Evolutionary conservation across 371 early-diverging fungal species (phyloP).

Genomic region (Rhizomucor pusillus): DNA sequence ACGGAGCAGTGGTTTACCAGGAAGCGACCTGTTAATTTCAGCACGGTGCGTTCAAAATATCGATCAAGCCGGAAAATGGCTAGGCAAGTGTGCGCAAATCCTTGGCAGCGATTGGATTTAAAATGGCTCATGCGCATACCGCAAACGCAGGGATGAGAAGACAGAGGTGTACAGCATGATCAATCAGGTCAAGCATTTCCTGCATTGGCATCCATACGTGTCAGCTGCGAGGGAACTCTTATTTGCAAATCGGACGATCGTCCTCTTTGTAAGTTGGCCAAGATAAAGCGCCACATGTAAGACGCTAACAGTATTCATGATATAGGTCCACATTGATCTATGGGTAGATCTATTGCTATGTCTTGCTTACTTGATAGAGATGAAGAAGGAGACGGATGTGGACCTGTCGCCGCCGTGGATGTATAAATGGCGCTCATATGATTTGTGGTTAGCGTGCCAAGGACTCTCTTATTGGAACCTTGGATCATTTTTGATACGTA

Average conservation of each 20-base stretch:
- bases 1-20: constrained; percentile 21
- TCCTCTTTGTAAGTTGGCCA: constrained; percentile 18
- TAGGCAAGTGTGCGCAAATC: constrained; percentile 21
- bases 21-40: constrained; percentile 21
- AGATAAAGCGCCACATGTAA: not conserved
- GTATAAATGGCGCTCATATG: constrained; percentile 54
- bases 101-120: no score
- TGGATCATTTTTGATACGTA: constrained; percentile 44
- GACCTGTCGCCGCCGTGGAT: constrained; percentile 55
- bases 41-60: constrained; percentile 33
- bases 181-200: constrained; percentile 12
- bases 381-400: constrained; percentile 53
- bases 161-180: constrained; percentile 17
- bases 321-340: constrained; percentile 55
- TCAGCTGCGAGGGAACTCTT: constrained; percentile 5
- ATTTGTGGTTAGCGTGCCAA: constrained; percentile 52
- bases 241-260: constrained; percentile 20
- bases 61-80: constrained; percentile 27
- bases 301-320: no score
- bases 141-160: constrained; percentile 17
- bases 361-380: constrained; percentile 63
- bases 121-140: not conserved
- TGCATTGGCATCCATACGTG: constrained; percentile 16
- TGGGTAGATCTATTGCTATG: constrained; percentile 63
- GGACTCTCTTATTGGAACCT: constrained; percentile 44